Evolutionary conservation across 2,329 filamentous ascomycete species (phyloP).

Genomic region (Penicillium expansum): DNA sequence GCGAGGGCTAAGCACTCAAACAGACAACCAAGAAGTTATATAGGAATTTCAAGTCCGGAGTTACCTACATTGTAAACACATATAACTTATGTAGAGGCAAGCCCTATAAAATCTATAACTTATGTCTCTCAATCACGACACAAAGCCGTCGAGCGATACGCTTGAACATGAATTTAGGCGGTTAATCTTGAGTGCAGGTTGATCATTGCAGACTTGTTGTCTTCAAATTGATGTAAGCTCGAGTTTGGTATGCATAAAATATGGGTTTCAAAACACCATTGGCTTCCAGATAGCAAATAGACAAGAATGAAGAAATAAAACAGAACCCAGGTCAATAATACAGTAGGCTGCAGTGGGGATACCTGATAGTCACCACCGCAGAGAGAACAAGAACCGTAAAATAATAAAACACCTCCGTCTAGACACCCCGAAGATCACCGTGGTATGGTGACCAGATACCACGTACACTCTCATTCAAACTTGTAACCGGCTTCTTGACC

Average conservation of each 20-base stretch:
- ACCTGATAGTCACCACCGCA: slow-evolving; percentile 8
- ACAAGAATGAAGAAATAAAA: slow-evolving; percentile 19
- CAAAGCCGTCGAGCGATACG: too few species aligned
- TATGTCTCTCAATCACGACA: background rate
- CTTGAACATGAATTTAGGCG: background rate
- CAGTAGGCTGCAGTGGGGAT: slow-evolving; percentile 23
- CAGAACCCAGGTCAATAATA: slow-evolving; percentile 29
- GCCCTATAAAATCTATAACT: background rate
- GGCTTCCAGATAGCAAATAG: slow-evolving; percentile 14
- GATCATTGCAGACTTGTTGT: background rate
- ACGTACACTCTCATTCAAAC: slow-evolving; percentile 62
- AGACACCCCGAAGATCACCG: slow-evolving; percentile 53
- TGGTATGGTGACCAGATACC: slow-evolving; percentile 66
- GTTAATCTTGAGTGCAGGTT: background rate
- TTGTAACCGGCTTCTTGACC: slow-evolving; percentile 58
- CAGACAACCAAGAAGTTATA: too few species aligned
- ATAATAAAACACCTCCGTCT: slow-evolving; percentile 21
- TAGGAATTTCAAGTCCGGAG: background rate
- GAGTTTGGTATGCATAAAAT: slow-evolving; percentile 28
- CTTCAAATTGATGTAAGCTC: slow-evolving; percentile 8
- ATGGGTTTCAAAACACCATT: slow-evolving; percentile 14
- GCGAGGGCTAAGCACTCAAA: too few species aligned
- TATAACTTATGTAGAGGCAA: too few species aligned
- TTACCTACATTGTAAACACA: background rate
- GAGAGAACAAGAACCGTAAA: slow-evolving; percentile 12